phyloP scores from a whole-genome alignment of 257 asterid genomes.

The Nicotiana undulata region DNA sequence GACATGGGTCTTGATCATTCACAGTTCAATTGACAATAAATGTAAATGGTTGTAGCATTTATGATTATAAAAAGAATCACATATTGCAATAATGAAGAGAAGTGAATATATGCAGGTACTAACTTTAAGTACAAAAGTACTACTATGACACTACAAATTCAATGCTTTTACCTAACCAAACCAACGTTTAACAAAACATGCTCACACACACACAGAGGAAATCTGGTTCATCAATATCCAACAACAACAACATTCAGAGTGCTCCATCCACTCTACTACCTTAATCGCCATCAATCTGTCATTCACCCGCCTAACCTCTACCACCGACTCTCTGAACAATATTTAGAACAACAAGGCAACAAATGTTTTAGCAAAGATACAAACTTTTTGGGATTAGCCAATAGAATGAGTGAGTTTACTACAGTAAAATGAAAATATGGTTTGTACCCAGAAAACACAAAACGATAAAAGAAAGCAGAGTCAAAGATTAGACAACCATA shows the following conservation, averaged over 20 bases:
- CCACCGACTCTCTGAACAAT: too few relatives aligned
- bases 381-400: neutral
- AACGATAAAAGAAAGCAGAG: neutral
- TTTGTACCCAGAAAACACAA: neutral
- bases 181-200: neutral
- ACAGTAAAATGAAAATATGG: neutral
- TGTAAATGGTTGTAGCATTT: neutral
- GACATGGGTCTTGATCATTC: neutral
- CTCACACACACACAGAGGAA: neutral
- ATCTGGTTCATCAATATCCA: neutral
- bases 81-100: neutral
- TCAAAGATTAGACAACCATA: neutral
- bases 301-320: too few relatives aligned
- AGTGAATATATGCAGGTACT: neutral
- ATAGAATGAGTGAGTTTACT: neutral
- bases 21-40: too few relatives aligned
- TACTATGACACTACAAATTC: neutral
- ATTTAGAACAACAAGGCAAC: neutral
- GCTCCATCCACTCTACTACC: too few relatives aligned
- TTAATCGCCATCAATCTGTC: too few relatives aligned
- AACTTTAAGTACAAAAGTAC: neutral
- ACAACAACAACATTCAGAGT: too few relatives aligned
- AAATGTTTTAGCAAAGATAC: neutral
- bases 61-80: neutral
- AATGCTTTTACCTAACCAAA: neutral